Evolutionary conservation across 2,329 filamentous ascomycete genomes (phyloP), one percentile per base, ranked within the genome.

Genomic region (Arthrinium puccinioides): DNA sequence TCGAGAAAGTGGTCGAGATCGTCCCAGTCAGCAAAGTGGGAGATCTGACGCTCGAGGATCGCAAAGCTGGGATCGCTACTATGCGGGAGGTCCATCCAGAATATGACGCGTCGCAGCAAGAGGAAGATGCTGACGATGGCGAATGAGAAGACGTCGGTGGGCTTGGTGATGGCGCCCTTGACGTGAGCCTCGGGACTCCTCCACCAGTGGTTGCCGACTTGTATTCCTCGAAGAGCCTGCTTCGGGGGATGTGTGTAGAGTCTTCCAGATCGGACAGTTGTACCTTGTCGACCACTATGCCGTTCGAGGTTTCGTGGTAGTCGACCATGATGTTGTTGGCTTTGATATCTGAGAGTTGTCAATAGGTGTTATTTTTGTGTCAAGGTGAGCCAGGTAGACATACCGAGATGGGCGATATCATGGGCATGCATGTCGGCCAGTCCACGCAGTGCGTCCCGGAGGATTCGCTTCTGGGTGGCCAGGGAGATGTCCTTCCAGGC

Each of bases 331-430:
- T 62, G 36, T 67, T 68, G 44, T 67, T 59, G 29, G 62, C 51
- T 46, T 67, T 67, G 42, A 67, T 60, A 66, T 61, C n/a, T n/a
- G n/a, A n/a, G n/a, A n/a, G n/a, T n/a, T n/a, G 45, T 67, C 62
- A 59, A 46, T 26, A 27, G 46, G 43, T 19, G 30, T 44, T 40
- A 40, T 21, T 38, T 32, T 33, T 31, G 40, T 25, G 38, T 31
- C 30, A 24, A 24, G 21, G 47, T 36, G 46, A 56, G 55, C n/a
- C n/a, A n/a, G n/a, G n/a, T n/a, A n/a, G n/a, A n/a, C n/a, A n/a
- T n/a, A n/a, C n/a, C 57, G 21, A 56, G 49, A 48, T 61, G 57
- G 23, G 64, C 53, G 36, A 64, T 60, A 44, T 61, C 55, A 37
- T 55, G 54, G 20, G 55, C 47, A 40, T 63, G 60, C 37, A 64